phyloP scores from a whole-genome alignment of 306 rosid genomes.

The Sindora glabra region DNA sequence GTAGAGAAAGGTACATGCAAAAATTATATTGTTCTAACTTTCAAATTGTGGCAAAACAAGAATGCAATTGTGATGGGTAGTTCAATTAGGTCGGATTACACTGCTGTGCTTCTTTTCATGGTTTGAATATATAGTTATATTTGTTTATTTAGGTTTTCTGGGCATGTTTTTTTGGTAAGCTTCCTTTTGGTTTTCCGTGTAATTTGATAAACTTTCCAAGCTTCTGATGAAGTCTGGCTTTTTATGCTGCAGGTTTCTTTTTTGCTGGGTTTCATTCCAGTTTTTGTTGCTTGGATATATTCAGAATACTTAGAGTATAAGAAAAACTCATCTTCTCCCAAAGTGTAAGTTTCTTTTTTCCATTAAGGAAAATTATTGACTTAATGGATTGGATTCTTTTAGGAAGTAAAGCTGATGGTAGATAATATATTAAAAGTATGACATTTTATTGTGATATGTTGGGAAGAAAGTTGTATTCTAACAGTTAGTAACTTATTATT shows the following conservation, averaged over 20 bases:
- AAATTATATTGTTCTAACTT: no score
- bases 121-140: no score
- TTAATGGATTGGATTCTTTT: slow-evolving; percentile 2
- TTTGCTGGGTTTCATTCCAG: slow-evolving; percentile 77
- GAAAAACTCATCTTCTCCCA: slow-evolving; percentile 54
- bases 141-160: no score
- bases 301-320: slow-evolving; percentile 84
- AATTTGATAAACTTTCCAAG: no score
- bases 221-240: slow-evolving; percentile 23
- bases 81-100: no score
- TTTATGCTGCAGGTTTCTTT: slow-evolving; percentile 67
- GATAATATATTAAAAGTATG: neutral
- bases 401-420: neutral
- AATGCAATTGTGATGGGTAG: no score
- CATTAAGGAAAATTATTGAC: neutral
- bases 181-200: neutral
- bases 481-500: neutral
- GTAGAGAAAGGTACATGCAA: no score
- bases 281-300: slow-evolving; percentile 88
- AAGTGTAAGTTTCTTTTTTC: slow-evolving; percentile 63
- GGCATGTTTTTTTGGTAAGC: no score
- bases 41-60: no score
- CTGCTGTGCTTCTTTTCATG: no score
- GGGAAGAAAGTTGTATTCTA: neutral
- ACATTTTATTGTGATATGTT: neutral